Conservation (phyloP, 2,329 filamentous ascomycete genomes). For the Sarocladium brachiariae region DNA sequence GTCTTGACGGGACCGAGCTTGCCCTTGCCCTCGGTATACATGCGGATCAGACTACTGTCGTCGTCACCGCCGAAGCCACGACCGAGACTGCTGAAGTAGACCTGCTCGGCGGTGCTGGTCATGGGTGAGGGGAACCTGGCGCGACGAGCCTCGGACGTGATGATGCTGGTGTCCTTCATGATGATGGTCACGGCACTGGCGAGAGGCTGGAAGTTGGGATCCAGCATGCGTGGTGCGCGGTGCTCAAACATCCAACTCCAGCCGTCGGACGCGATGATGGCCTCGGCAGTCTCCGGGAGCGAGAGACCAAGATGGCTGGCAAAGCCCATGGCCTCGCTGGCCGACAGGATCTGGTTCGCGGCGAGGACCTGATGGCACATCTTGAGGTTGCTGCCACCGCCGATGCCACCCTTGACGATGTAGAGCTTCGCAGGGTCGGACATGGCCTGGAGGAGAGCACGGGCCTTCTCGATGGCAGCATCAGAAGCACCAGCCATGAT, state of each 20-base stretch:
- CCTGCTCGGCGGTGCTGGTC: slow-evolving; percentile 56
- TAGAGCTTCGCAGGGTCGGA: slow-evolving; percentile 56
- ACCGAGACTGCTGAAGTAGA: slow-evolving; percentile 53
- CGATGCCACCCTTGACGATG: slow-evolving; percentile 52
- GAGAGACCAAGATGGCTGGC: slow-evolving; percentile 50
- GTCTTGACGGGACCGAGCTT: slow-evolving; percentile 21
- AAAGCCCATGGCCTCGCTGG: slow-evolving; percentile 54
- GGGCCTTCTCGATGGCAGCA: slow-evolving; percentile 48
- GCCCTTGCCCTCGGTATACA: slow-evolving; percentile 32
- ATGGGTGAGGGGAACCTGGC: slow-evolving; percentile 54
- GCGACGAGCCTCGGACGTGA: slow-evolving; percentile 56
- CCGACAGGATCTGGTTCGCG: slow-evolving; percentile 54
- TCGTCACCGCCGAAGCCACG: slow-evolving; percentile 45
- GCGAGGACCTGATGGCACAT: slow-evolving; percentile 62
- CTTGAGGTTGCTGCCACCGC: slow-evolving; percentile 61
- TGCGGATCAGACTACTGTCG: slow-evolving; percentile 34
- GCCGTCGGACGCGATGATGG: slow-evolving; percentile 39
- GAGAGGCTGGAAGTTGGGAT: slow-evolving; percentile 44
- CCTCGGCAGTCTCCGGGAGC: slow-evolving; percentile 30
- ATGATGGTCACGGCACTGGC: slow-evolving; percentile 55
- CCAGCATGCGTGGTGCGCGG: slow-evolving; percentile 47
- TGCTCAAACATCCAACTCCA: slow-evolving; percentile 60
- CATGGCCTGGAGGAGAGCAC: slow-evolving; percentile 55
- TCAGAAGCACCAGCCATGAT: slow-evolving; percentile 65
- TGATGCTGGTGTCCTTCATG: slow-evolving; percentile 57